phyloP scores from a whole-genome alignment of 2,329 filamentous ascomycete genomes.

The Colletotrichum kahawae region DNA sequence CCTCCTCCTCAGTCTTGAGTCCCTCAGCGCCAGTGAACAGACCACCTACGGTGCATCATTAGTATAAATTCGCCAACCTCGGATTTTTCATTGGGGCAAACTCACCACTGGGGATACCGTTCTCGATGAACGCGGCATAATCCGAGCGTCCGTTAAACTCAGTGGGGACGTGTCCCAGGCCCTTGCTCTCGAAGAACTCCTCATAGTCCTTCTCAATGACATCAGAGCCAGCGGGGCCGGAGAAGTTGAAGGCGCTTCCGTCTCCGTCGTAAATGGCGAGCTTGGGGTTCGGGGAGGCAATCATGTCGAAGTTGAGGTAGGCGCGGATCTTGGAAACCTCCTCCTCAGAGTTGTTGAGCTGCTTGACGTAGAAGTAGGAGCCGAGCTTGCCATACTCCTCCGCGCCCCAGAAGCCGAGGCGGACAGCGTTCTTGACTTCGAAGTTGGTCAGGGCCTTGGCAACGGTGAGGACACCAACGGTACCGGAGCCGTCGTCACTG shows the following conservation, averaged over 20 bases:
- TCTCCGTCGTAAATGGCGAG: slow-evolving; percentile 65
- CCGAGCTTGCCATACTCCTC: slow-evolving; percentile 55
- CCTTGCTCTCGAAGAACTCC: slow-evolving; percentile 54
- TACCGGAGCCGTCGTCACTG: slow-evolving; percentile 63
- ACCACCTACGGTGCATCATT: slow-evolving; percentile 39
- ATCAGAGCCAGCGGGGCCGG: slow-evolving; percentile 60
- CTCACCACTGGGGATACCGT: slow-evolving; percentile 67
- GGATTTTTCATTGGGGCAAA: neutral
- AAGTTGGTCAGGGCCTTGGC: slow-evolving; percentile 48
- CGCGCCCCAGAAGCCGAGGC: slow-evolving; percentile 58
- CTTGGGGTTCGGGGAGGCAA: slow-evolving; percentile 54
- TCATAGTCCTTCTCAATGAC: slow-evolving; percentile 64
- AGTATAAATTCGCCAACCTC: neutral
- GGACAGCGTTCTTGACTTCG: slow-evolving; percentile 51
- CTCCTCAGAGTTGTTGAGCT: slow-evolving; percentile 41
- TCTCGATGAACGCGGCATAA: slow-evolving; percentile 70
- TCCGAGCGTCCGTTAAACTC: slow-evolving; percentile 69
- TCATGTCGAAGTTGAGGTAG: slow-evolving; percentile 65
- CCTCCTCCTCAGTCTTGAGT: slow-evolving; percentile 66
- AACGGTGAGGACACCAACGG: slow-evolving; percentile 50
- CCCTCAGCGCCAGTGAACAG: slow-evolving; percentile 72
- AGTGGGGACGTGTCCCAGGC: slow-evolving; percentile 59
- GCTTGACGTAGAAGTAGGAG: slow-evolving; percentile 54
- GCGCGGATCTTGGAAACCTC: slow-evolving; percentile 56
- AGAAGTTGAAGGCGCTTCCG: slow-evolving; percentile 63